These are phyloP conservation scores for Solanum hybrid DNA, from an alignment of 305 asterid genomes.

Conservation along the genomic window DNA sequence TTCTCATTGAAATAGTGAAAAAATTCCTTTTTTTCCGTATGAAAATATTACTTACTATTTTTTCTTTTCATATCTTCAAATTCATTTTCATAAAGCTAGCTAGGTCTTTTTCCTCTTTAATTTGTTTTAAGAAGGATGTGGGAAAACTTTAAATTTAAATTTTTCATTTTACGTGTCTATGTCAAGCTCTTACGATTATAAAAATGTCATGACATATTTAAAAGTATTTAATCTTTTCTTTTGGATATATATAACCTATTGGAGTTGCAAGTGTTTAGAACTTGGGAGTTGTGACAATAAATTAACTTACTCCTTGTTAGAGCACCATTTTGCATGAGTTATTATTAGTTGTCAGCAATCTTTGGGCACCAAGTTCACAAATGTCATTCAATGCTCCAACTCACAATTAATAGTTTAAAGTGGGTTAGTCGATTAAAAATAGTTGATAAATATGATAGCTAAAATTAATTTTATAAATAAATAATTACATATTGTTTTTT, in stretches of 20 bases:
- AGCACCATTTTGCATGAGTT: not conserved
- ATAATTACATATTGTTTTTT: not conserved
- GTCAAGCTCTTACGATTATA: not conserved
- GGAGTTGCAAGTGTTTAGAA: not conserved
- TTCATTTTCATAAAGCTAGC: not conserved
- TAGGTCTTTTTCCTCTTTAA: not conserved
- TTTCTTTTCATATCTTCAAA: not conserved
- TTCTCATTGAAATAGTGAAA: fast-evolving
- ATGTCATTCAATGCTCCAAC: not conserved
- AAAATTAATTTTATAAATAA: not conserved
- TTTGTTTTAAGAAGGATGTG: not conserved
- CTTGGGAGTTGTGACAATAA: not conserved
- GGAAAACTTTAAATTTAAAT: not conserved
- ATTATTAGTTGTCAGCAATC: not conserved
- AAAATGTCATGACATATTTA: not conserved
- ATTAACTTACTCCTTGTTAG: not conserved
- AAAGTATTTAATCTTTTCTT: not conserved
- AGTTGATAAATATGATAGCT: not conserved
- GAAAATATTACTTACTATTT: not conserved
- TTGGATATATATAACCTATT: not conserved
- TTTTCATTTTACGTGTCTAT: not conserved
- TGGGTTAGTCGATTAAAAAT: not conserved
- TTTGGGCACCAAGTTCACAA: not conserved
- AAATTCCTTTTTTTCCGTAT: not conserved
- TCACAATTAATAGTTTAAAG: not conserved